phyloP scores from a whole-genome alignment of 805 yeast species.

The Candida orba region DNA sequence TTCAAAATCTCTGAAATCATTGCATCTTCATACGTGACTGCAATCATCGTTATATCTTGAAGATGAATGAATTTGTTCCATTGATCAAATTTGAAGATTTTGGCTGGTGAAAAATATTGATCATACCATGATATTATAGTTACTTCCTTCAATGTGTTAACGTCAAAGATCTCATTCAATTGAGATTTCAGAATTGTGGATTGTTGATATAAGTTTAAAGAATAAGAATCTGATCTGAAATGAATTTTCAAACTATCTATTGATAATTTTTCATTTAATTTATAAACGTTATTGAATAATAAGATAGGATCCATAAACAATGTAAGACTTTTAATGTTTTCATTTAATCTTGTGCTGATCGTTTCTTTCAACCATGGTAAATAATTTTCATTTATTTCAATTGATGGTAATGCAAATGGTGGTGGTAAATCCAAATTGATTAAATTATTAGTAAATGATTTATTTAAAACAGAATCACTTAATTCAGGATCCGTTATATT shows the following conservation, averaged over 20 bases:
- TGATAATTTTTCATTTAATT: conserved; percentile 23
- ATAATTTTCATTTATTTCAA: conserved; percentile 23
- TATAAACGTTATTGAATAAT: conserved; percentile 27
- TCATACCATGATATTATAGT: conserved; percentile 39
- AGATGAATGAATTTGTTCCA: conserved; percentile 30
- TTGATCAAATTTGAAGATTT: conserved; percentile 28
- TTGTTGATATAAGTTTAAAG: conserved; percentile 22
- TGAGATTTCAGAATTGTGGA: conserved; percentile 12
- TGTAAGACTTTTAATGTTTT: conserved; percentile 23
- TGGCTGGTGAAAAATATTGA: conserved; percentile 24
- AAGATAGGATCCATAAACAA: conserved; percentile 33
- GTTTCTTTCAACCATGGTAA: conserved; percentile 25
- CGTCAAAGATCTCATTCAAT: conserved; percentile 31
- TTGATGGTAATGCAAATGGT: conserved; percentile 29
- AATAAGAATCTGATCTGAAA: conserved; percentile 34
- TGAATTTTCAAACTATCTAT: conserved; percentile 32
- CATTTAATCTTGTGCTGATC: conserved; percentile 20
- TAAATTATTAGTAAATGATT: conserved; percentile 19
- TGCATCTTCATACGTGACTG: conserved; percentile 27
- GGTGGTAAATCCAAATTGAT: conserved; percentile 22
- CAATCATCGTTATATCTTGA: conserved; percentile 34
- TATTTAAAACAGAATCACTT: conserved; percentile 28
- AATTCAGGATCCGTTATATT: conserved; percentile 34
- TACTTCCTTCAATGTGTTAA: conserved; percentile 27
- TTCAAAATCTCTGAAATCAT: conserved; percentile 27